A percentile compares a stretch with the other conserved stretches of the same genome.
Evolutionary conservation across 495 filamentous ascomycete genomes (phyloP).

Genomic region (Zalerion maritima): DNA sequence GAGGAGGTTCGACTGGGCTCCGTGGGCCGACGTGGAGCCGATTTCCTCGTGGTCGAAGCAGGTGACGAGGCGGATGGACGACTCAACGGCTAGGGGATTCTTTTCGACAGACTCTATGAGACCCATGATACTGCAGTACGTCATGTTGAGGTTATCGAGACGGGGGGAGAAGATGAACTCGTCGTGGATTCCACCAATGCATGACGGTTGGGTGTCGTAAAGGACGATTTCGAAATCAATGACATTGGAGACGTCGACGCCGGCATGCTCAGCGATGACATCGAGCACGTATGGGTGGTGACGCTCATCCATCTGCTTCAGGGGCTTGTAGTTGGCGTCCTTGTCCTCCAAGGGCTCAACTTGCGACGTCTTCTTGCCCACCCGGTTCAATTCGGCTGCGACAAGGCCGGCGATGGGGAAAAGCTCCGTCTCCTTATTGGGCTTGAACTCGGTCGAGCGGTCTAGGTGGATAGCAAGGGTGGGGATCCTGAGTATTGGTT

Average conservation of each 20-base stretch:
- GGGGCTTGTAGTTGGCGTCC: constrained; percentile 46
- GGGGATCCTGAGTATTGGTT: constrained; percentile 81
- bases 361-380: constrained; percentile 27
- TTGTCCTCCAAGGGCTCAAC: constrained; percentile 27
- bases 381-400: constrained; percentile 72
- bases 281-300: constrained; percentile 82
- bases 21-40: constrained; percentile 79
- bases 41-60: constrained; percentile 98
- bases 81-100: constrained; percentile 53
- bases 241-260: constrained; percentile 50
- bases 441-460: constrained; percentile 66
- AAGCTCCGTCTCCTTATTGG: constrained; percentile 93
- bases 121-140: constrained; percentile 70
- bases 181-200: constrained; percentile 76
- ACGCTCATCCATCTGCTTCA: constrained; percentile 63
- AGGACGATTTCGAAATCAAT: constrained; percentile 92
- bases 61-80: constrained; percentile 72
- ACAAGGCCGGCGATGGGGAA: constrained; percentile 85
- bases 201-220: constrained; percentile 85
- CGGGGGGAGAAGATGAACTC: constrained; percentile 90
- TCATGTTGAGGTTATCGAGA: constrained; percentile 90
- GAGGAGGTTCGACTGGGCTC: constrained; percentile 82
- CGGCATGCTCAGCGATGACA: constrained; percentile 69
- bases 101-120: constrained; percentile 64
- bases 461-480: constrained; percentile 90